phyloP scores from a whole-genome alignment of 2,329 filamentous ascomycete species.

The Fusarium sp. region DNA sequence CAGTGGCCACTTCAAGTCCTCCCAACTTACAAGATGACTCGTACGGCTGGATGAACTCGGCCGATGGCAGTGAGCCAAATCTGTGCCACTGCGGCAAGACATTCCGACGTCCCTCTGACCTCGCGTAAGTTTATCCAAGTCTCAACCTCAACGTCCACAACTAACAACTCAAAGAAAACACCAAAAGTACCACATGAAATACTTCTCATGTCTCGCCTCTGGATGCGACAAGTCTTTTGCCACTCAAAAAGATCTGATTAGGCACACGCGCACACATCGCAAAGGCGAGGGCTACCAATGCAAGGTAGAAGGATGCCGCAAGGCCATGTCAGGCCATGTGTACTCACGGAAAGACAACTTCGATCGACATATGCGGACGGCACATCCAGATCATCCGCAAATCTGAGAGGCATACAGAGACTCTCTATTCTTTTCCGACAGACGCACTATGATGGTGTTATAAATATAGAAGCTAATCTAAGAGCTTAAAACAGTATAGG shows the following conservation, averaged over 20 bases:
- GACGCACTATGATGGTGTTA: constrained; percentile 7
- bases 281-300: constrained; percentile 41
- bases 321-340: constrained; percentile 39
- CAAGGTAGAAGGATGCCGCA: constrained; percentile 39
- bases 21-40: constrained; percentile 34
- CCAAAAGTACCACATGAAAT: constrained; percentile 43
- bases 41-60: constrained; percentile 18
- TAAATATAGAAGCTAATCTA: constrained; percentile 9
- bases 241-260: constrained; percentile 39
- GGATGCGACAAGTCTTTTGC: constrained; percentile 40
- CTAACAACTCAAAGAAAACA: constrained; percentile 35
- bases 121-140: constrained; percentile 30
- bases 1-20: constrained; percentile 31
- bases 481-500: constrained; percentile 7
- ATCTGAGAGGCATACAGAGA: constrained; percentile 34
- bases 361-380: constrained; percentile 41
- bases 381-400: constrained; percentile 38
- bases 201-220: constrained; percentile 38
- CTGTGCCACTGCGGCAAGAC: constrained; percentile 38
- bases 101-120: constrained; percentile 40
- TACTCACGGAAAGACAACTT: constrained; percentile 43
- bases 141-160: not conserved
- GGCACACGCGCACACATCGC: constrained; percentile 39
- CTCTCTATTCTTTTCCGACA: constrained; percentile 30
- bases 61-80: constrained; percentile 23